Evolutionary conservation across 78 protist species (phyloP).

Genomic region (Speleostelium caveatum): DNA sequence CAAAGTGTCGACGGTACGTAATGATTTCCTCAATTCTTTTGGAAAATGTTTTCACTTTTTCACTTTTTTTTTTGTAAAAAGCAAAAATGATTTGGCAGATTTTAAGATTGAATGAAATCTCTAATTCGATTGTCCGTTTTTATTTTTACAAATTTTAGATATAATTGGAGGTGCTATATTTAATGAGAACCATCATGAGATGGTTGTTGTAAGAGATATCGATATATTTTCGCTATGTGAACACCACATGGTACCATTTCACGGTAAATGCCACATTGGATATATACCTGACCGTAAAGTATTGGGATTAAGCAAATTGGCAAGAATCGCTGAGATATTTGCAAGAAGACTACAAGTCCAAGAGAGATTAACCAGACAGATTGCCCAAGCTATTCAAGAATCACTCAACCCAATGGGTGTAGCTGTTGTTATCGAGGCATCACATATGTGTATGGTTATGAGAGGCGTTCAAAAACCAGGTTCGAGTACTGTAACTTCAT

Average conservation of each 20-base stretch:
- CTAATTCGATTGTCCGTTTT: background rate
- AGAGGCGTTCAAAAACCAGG: constrained; percentile 95
- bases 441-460: constrained; percentile 97
- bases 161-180: constrained; percentile 92
- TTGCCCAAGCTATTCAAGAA: constrained; percentile 88
- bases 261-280: constrained; percentile 93
- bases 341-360: constrained; percentile 93
- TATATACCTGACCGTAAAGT: constrained; percentile 94
- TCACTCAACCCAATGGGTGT: constrained; percentile 93
- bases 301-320: constrained; percentile 95
- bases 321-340: constrained; percentile 92
- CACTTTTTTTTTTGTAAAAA: background rate
- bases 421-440: constrained; percentile 93
- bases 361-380: constrained; percentile 95
- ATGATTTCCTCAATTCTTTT: too few relatives aligned
- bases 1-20: constrained; percentile 72
- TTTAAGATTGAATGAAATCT: background rate
- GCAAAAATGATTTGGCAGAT: too few relatives aligned
- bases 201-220: constrained; percentile 94
- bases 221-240: constrained; percentile 94
- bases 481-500: constrained; percentile 84
- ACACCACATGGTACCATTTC: constrained; percentile 97
- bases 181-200: constrained; percentile 91
- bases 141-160: constrained; percentile 26
- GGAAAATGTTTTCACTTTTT: too few relatives aligned